phyloP scores from a whole-genome alignment of 441 rosid genomes.

The Hypseocharis bilobata region DNA sequence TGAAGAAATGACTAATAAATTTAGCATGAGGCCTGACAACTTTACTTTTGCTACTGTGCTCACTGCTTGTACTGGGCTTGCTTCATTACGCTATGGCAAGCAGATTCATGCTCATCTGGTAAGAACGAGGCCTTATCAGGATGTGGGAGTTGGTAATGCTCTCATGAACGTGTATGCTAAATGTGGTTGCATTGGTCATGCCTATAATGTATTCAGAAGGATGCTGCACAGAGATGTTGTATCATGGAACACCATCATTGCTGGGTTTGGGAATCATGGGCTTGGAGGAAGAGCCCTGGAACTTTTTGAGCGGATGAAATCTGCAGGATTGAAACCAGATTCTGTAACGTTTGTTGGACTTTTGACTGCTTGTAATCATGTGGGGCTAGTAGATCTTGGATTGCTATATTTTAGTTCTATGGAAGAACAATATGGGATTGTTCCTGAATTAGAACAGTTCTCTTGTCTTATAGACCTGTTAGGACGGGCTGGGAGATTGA shows the following conservation, averaged over 20 bases:
- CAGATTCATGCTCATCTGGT: slow-evolving; percentile 47
- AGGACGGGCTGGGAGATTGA: slow-evolving; percentile 55
- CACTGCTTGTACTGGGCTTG: slow-evolving; percentile 46
- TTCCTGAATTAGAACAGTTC: slow-evolving; percentile 48
- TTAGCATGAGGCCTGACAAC: slow-evolving; percentile 30
- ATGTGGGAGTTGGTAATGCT: slow-evolving; percentile 42
- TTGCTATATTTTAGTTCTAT: slow-evolving; percentile 34
- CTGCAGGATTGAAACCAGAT: slow-evolving; percentile 36
- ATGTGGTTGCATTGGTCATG: slow-evolving; percentile 47
- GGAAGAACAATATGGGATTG: slow-evolving; percentile 37
- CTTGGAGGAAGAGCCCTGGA: slow-evolving; percentile 38
- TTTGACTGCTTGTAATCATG: slow-evolving; percentile 54
- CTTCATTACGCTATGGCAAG: slow-evolving; percentile 41
- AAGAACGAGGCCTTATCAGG: slow-evolving; percentile 30
- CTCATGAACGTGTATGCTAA: slow-evolving; percentile 65
- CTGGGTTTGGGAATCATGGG: slow-evolving; percentile 52
- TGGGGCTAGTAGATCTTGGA: slow-evolving; percentile 51
- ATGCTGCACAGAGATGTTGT: slow-evolving; percentile 41
- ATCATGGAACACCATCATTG: slow-evolving; percentile 61
- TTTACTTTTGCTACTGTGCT: slow-evolving; percentile 42
- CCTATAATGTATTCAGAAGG: slow-evolving; percentile 30
- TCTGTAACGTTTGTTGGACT: slow-evolving; percentile 48
- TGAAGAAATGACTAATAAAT: slow-evolving; percentile 30
- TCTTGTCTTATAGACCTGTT: slow-evolving; percentile 55
- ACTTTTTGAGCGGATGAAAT: slow-evolving; percentile 41